Percentiles rank a stretch among this genome's conserved stretches.
Evolutionary conservation across 2,329 filamentous ascomycete species (phyloP).

Genomic region (Monilinia aucupariae): DNA sequence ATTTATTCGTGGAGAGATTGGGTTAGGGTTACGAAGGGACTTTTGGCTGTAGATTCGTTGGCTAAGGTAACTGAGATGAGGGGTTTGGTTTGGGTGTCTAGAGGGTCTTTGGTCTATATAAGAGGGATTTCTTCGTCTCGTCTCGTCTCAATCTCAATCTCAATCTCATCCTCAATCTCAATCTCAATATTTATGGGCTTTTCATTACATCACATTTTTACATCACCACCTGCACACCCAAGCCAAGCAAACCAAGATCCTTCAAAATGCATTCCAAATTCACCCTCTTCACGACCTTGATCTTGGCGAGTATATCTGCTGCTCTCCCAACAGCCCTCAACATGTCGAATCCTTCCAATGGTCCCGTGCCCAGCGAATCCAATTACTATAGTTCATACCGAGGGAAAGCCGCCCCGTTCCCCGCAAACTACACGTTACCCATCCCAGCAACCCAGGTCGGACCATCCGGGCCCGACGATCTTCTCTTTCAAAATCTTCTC

Average conservation of each 20-base stretch:
- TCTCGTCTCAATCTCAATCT: no score
- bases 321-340: conserved; percentile 2
- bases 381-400: conserved; percentile 36
- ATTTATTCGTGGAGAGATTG: no score
- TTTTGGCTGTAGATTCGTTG: no score
- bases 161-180: no score
- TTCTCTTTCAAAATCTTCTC: conserved; percentile 42
- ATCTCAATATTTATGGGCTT: neutral
- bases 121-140: neutral
- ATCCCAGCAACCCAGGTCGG: conserved; percentile 33
- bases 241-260: no score
- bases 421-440: conserved; percentile 36
- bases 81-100: neutral
- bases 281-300: neutral
- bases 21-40: no score
- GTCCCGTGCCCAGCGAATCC: conserved; percentile 34
- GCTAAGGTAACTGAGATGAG: no score
- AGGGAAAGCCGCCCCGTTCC: conserved; percentile 36
- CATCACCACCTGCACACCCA: neutral
- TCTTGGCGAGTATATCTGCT: neutral
- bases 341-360: neutral
- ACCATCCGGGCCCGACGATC: conserved; percentile 38
- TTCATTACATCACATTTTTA: neutral
- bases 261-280: neutral
- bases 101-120: neutral